Evolutionary conservation across 768 basidiomycete species (phyloP), one percentile per base, ranked within the genome.

Genomic region (Gymnopilus junonius): DNA sequence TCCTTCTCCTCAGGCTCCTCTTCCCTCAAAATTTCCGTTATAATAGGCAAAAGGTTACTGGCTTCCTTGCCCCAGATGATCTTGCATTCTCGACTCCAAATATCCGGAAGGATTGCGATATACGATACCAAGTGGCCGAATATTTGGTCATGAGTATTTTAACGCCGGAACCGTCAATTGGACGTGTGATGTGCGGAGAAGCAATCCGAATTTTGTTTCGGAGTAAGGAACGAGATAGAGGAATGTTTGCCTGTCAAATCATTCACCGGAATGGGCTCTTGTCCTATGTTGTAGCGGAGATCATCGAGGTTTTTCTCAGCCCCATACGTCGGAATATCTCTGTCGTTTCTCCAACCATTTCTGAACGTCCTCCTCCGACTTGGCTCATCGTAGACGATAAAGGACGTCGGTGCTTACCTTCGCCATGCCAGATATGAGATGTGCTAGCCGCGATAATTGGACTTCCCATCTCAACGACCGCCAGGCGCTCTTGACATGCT

Each of bases 401-500:
- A 64, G 3, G 55, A 58, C 1, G 64, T 68, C 6, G 67, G 67
- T 4, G 46, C 55, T 23, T 63, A 15, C 56, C 50, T 42, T 39
- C 59, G 5, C 53, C 58, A 31, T 64, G 61, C 64, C 62, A 62
- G 15, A 40, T 57, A 34, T 68, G 67, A 8, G 61, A 42, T 25
- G 67, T 68, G 10, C 29, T 59, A 5, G 65, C 54, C 23, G 67
- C 67, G 25, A 68, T 61, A 21, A 59, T 66, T 6, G 67, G 14
- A 68, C 59, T n/a, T 68, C 67, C 67, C 67, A 68, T 27, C 67
- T 54, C n/a, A 68, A 40, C n/a, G 67, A 66, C 12, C 43, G 63
- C 67, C 67, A 68, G 23, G 67, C 59, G 23, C 54, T 61, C 37
- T 48, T 59, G 27, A 62, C 53, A 21, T 58, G 58, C 1, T 32